Base-by-base conservation (phyloP, 306 rosid genomes). In the Sesbania bispinosa region DNA sequence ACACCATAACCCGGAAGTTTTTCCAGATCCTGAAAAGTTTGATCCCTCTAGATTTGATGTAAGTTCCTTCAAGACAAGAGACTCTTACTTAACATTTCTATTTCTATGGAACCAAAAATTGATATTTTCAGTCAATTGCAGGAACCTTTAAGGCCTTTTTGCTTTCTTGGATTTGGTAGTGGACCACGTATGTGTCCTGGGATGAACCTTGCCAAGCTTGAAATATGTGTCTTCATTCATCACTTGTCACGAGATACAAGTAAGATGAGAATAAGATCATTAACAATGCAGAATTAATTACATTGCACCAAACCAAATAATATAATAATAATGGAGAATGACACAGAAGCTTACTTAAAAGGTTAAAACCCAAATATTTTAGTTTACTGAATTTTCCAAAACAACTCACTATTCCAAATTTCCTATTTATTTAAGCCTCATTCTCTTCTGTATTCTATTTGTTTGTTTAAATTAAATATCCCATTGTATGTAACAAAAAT, bases 141-240 rank as follows among this genome's bases (percentile, higher is more conserved):
- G 97, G 86, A 52, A 63, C 80, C 72, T 4, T 59, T 92, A 18
- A 92, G 58, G 82, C 87, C 98, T 29, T 89, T 77, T 75, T 86
- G 81, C 73, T 92, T 78, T 85, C 92, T 92, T 33, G 96, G 96
- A 76, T 92, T 92, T 80, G 94, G 98, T 19, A 92, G 75, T 63
- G 92, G 98, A 62, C 98, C 90, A 18, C 87, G 96, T 27, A 92
- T 92, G 98, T 92, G 98, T 73, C 96, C 94, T 1, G 96, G 98
- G 74, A 89, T 89, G 80, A 89, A 89, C 83, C 81, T 89, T 81
- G 96, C 96, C 19, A 92, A 92, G 78, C 72, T 92, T 36, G 94
- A 92, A 77, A 86, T 92, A 26, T 92, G 84, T 24, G 80, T 89
- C 63, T 92, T 92, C 70, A 88, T 89, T 20, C 98, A 89, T 78